phyloP scores from a whole-genome alignment of 1,284 basidiomycete species.

The Malassezia vespertilionis region DNA sequence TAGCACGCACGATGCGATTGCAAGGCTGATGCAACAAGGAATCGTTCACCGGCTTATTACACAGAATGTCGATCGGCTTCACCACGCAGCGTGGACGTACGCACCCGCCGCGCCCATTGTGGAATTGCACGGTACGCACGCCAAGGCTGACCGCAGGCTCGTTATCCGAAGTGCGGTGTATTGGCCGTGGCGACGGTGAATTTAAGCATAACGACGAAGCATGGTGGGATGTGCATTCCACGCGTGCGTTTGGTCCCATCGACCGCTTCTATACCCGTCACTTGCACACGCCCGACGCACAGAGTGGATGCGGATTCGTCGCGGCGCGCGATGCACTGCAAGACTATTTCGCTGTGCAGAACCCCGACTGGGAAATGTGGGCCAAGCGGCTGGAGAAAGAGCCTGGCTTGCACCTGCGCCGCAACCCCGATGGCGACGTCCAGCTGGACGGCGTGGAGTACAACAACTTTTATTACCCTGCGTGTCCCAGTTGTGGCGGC shows the following conservation, averaged over 20 bases:
- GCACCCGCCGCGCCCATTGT: slow-evolving; percentile 26
- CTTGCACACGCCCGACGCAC: background rate
- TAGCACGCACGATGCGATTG: slow-evolving; percentile 36
- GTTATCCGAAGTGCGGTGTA: slow-evolving; percentile 6
- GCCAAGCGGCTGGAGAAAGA: slow-evolving; percentile 32
- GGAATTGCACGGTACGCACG: slow-evolving; percentile 41
- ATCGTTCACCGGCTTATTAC: slow-evolving; percentile 38
- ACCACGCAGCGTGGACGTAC: slow-evolving; percentile 35
- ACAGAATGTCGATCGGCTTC: slow-evolving; percentile 44
- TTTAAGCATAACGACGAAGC: slow-evolving; percentile 15
- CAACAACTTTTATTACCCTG: slow-evolving; percentile 35
- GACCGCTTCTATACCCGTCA: slow-evolving; percentile 7
- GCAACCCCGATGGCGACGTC: slow-evolving; percentile 47
- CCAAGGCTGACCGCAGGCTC: slow-evolving; percentile 12
- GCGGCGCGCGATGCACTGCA: slow-evolving; percentile 36
- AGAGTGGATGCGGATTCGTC: slow-evolving; percentile 29
- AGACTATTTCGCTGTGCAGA: slow-evolving; percentile 31
- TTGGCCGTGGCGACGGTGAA: slow-evolving; percentile 8
- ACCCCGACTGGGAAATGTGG: slow-evolving; percentile 37
- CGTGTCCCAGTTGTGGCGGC: slow-evolving; percentile 44
- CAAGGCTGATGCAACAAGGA: slow-evolving; percentile 37
- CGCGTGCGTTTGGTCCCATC: slow-evolving; percentile 7
- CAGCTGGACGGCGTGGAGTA: slow-evolving; percentile 40
- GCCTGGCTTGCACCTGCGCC: slow-evolving; percentile 3
- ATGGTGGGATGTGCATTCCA: slow-evolving; percentile 3